Evolutionary conservation across 352 stramenopile genomes (phyloP).

Genomic region (Thalassiosira delicatula): DNA sequence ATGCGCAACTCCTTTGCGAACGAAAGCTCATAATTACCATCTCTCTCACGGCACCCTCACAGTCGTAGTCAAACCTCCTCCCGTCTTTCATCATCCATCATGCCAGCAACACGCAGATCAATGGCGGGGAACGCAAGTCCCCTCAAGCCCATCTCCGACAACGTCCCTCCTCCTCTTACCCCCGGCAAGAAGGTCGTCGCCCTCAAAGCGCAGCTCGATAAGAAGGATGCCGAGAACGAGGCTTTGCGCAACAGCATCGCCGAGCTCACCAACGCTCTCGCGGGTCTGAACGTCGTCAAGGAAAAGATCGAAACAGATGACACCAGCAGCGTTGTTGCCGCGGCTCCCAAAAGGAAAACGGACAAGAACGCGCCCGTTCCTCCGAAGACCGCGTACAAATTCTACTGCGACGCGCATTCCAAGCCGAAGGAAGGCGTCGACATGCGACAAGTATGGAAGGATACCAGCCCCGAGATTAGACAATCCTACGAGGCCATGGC

Average conservation of each 20-base stretch:
- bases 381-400: constrained; percentile 37
- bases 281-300: constrained; percentile 27
- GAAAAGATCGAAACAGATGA: constrained; percentile 11
- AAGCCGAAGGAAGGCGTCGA: constrained; percentile 8
- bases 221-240: constrained; percentile 40
- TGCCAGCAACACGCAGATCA: constrained; percentile 3
- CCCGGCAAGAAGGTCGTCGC: constrained; percentile 19
- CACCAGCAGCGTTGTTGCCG: constrained; percentile 10
- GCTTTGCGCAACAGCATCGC: constrained; percentile 20
- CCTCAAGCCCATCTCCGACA: constrained; percentile 17
- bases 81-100: constrained; percentile 1
- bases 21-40: too few relatives aligned
- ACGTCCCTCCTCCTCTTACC: constrained; percentile 22
- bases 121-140: constrained; percentile 3
- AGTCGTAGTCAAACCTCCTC: not conserved
- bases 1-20: too few relatives aligned
- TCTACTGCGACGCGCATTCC: constrained; percentile 13
- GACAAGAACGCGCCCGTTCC: constrained; percentile 18
- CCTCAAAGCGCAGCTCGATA: constrained; percentile 22
- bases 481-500: constrained; percentile 14
- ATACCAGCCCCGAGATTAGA: constrained; percentile 3
- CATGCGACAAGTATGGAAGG: constrained; percentile 41
- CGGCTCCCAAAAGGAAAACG: constrained; percentile 24
- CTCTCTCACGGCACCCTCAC: too few relatives aligned
- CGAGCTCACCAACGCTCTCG: constrained; percentile 26